Evolutionary conservation across 345 rosid species (phyloP), one percentile per base, ranked within the genome.

Genomic region (Lumnitzera littorea): DNA sequence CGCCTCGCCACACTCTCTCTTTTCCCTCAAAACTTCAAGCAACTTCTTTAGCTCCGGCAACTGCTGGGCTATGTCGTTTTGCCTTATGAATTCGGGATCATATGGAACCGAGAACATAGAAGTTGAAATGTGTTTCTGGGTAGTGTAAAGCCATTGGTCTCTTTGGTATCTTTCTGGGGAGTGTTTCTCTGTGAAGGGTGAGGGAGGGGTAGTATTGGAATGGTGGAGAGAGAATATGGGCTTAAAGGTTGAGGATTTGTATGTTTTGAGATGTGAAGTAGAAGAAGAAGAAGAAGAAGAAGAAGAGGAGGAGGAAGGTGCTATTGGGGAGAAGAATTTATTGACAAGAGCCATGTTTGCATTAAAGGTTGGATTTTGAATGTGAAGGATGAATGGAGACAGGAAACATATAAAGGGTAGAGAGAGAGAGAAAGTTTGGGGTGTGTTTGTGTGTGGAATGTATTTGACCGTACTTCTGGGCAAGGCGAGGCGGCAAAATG

Each of bases 21-120:
- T 94, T 65, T 86, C 84, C 62, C 70, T 83, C 53, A 94, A 72
- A 23, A 86, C 96, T 55, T 69, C 64, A 59, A 92, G 84, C 60
- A 92, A 80, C 77, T 74, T 89, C 86, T 77, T 86, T 54, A 92
- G 75, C 84, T 92, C 97, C 3, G 96, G 99, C 1, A 92, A 70
- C 87, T 92, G 99, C 68, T 76, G 73, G 3, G 86, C 91, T n/a
- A 92, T 92, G 74, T 92, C 96, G 56, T 81, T 76, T 75, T 68
- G 72, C 66, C 89, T 80, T 2, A 79, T 57, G 23, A 82, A 84
- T 50, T 84, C 83, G 53, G 64, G 24, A 15, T 82, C 77, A 15
- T 56, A 54, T 0, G 76, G 68, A 25, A 66, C 48, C 62, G 74
- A 65, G 61, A 67, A 73, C 13, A 60, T 50, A 46, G 57, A 16